A percentile compares a stretch with the other conserved stretches of the same genome.
Evolutionary conservation across 441 rosid genomes (phyloP).

Genomic region (Pelargonium fulgidum): DNA sequence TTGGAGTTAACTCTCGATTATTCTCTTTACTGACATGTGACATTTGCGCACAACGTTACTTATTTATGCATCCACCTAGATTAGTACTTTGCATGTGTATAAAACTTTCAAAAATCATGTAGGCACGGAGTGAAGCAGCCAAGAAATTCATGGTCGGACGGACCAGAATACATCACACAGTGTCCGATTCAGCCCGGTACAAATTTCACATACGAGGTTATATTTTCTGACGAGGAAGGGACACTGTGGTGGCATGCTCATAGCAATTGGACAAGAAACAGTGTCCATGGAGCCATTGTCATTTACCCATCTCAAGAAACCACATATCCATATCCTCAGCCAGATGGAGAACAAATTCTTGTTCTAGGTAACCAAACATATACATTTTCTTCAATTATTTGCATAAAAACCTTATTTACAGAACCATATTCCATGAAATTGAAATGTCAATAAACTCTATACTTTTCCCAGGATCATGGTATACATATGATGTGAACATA

Average conservation of each 20-base stretch:
- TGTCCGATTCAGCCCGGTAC: constrained; percentile 61
- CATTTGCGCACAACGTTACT: too few relatives aligned
- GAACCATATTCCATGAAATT: too few relatives aligned
- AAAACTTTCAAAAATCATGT: neutral
- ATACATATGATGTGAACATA: neutral
- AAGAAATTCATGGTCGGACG: constrained; percentile 70
- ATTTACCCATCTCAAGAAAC: constrained; percentile 35
- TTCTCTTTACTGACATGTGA: too few relatives aligned
- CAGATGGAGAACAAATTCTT: constrained; percentile 38
- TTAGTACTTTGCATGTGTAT: neutral
- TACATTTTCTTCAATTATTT: too few relatives aligned
- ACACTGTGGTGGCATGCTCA: constrained; percentile 81
- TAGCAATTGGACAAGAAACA: constrained; percentile 63
- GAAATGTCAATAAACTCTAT: too few relatives aligned
- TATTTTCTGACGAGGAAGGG: constrained; percentile 46
- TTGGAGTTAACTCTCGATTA: too few relatives aligned
- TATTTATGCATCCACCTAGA: too few relatives aligned
- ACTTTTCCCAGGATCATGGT: neutral
- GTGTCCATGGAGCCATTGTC: constrained; percentile 63
- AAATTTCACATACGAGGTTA: constrained; percentile 50
- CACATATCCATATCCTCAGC: neutral
- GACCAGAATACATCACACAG: constrained; percentile 60
- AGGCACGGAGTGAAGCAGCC: constrained; percentile 58
- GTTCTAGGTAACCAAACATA: constrained; percentile 34
- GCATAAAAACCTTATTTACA: neutral